Conservation (phyloP, 768 basidiomycete species). For the Naganishia vaughanmartiniae region DNA sequence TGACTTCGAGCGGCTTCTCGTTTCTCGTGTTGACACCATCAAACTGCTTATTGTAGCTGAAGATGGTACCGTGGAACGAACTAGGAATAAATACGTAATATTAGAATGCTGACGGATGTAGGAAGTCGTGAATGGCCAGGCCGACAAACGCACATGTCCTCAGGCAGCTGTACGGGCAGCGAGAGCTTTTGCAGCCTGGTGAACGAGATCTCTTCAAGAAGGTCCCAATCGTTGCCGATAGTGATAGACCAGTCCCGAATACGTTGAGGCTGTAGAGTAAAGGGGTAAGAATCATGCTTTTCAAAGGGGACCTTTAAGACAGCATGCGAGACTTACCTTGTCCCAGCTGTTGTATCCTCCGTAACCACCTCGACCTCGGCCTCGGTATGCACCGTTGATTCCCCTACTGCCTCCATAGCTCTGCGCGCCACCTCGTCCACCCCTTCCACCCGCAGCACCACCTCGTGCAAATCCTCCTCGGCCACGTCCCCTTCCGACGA, state of each 20-base stretch:
- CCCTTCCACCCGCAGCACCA: conserved; percentile 57
- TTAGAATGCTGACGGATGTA: not conserved
- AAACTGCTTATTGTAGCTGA: conserved; percentile 87
- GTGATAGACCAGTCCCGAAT: conserved; percentile 88
- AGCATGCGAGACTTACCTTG: conserved; percentile 61
- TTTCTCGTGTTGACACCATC: conserved; percentile 93
- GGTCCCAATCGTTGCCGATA: conserved; percentile 86
- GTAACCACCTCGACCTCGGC: conserved; percentile 66
- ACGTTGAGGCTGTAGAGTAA: conserved; percentile 60
- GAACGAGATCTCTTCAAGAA: conserved; percentile 97
- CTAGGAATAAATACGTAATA: not conserved
- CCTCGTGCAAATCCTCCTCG: conserved; percentile 52
- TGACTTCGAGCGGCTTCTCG: conserved; percentile 81
- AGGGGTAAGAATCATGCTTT: not conserved
- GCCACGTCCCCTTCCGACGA: conserved; percentile 37
- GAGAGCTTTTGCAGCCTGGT: conserved; percentile 83
- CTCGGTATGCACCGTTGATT: conserved; percentile 56
- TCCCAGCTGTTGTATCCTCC: conserved; percentile 93
- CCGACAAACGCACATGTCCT: conserved; percentile 68
- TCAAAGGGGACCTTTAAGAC: conserved; percentile 1
- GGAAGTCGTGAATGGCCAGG: not conserved
- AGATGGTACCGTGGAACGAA: conserved; percentile 82
- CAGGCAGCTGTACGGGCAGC: conserved; percentile 88
- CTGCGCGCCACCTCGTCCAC: conserved; percentile 53
- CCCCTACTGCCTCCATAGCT: conserved; percentile 41